Evolutionary conservation across 805 yeast species (phyloP).

Genomic region (Metschnikowia kunwiensis): DNA sequence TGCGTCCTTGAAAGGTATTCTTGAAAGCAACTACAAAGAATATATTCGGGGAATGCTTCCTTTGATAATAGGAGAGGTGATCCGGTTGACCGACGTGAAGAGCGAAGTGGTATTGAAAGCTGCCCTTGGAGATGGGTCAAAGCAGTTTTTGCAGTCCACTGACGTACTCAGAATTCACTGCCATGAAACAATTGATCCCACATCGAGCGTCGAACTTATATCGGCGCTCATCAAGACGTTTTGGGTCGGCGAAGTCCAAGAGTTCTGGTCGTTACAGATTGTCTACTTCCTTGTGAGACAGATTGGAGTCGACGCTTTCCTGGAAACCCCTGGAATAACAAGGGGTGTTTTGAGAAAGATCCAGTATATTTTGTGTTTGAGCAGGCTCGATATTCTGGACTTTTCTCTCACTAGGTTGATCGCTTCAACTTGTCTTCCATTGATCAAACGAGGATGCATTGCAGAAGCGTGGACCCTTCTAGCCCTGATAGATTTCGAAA

Average conservation of each 20-base stretch:
- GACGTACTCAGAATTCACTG: not conserved
- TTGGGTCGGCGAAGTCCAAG: slow-evolving; percentile 4
- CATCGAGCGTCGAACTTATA: slow-evolving; percentile 27
- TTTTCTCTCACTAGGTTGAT: slow-evolving; percentile 1
- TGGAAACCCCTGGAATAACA: not conserved
- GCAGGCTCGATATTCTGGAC: slow-evolving; percentile 2
- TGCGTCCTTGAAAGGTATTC: slow-evolving; percentile 11
- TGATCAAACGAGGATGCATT: slow-evolving; percentile 2
- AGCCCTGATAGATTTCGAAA: slow-evolving; percentile 6
- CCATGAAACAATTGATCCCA: slow-evolving; percentile 10
- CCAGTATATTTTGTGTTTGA: slow-evolving; percentile 8
- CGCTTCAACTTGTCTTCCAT: slow-evolving; percentile 4
- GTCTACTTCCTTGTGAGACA: slow-evolving; percentile 40
- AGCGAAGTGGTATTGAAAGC: slow-evolving; percentile 19
- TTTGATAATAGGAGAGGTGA: slow-evolving; percentile 34
- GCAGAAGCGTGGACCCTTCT: slow-evolving; percentile 14
- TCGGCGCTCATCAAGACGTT: slow-evolving; percentile 24
- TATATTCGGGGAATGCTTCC: slow-evolving; percentile 26
- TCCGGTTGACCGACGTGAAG: slow-evolving; percentile 41
- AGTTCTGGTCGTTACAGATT: slow-evolving; percentile 34
- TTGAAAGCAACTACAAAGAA: slow-evolving; percentile 21
- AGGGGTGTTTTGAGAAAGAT: slow-evolving; percentile 7
- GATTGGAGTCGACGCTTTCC: slow-evolving; percentile 4
- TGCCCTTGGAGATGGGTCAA: not conserved
- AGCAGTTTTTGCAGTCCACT: not conserved